Conservation (phyloP, 495 filamentous ascomycete genomes). For the Clohesyomyces aquaticus region DNA sequence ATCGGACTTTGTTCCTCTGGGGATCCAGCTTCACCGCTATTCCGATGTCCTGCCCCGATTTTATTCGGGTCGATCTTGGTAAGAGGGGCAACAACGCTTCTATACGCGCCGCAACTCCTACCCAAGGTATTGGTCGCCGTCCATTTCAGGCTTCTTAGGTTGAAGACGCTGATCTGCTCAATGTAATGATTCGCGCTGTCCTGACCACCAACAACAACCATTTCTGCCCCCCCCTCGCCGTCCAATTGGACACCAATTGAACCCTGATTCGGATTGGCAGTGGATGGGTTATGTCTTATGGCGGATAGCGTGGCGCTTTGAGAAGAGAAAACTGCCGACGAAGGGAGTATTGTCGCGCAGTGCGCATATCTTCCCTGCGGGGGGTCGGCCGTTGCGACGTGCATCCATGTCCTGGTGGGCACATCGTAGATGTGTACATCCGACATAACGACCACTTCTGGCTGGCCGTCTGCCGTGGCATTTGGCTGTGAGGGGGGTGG, state of each 20-base stretch:
- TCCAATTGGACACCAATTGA: slow-evolving; percentile 84
- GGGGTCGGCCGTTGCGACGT: slow-evolving; percentile 74
- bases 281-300: slow-evolving; percentile 84
- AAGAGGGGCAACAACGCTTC: slow-evolving; percentile 89
- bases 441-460: slow-evolving; percentile 94
- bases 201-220: slow-evolving; percentile 96
- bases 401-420: slow-evolving; percentile 81
- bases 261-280: slow-evolving; percentile 78
- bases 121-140: slow-evolving; percentile 81
- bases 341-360: slow-evolving; percentile 90
- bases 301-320: slow-evolving; percentile 80
- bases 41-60: slow-evolving; percentile 63
- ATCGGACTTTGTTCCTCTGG: slow-evolving; percentile 32
- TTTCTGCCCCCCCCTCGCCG: slow-evolving; percentile 89
- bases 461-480: slow-evolving; percentile 68
- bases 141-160: slow-evolving; percentile 95
- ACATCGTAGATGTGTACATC: slow-evolving; percentile 97
- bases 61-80: slow-evolving; percentile 68
- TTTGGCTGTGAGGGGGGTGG: slow-evolving; percentile 43
- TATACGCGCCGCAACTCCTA: slow-evolving; percentile 91
- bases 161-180: slow-evolving; percentile 97
- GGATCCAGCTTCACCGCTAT: slow-evolving; percentile 43
- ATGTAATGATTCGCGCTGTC: slow-evolving; percentile 98
- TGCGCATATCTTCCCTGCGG: slow-evolving; percentile 96
- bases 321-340: slow-evolving; percentile 82